Evolutionary conservation across 192 early-diverging fungal genomes (phyloP), one percentile per base, ranked within the genome.

Genomic region (Diversispora eburnea): DNA sequence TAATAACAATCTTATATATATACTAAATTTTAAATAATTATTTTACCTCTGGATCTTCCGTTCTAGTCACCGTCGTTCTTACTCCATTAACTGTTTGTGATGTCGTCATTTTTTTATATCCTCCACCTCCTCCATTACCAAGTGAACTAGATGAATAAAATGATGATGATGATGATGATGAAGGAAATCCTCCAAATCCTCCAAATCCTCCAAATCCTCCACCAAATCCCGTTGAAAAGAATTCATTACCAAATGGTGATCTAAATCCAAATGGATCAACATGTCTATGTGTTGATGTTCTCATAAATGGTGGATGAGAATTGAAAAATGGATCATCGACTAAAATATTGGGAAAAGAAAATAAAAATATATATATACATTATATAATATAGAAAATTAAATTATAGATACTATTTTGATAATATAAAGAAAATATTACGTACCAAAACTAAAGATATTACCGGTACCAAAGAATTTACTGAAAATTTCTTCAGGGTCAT

Each of bases 401-500:
- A 33, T 33, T 33, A 33, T 33, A 33, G 25, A 33, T 46, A 8
- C 25, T 6, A 72, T 59, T 49, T 25, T 15, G 55, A 55, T 42
- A 12, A 43, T 20, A n/a, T n/a, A n/a, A n/a, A n/a, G n/a, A n/a
- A n/a, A n/a, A n/a, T n/a, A 42, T 33, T 60, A 63, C 8, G 22
- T 78, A 76, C 79, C 68, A 78, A 78, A 73, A 4, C 76, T 15
- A 8, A 57, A 78, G 41, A 74, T 70, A 57, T 76, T 62, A 25
- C n/a, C n/a, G n/a, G 57, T 15, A 13, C 67, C 66, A 73, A 81
- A 81, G 61, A 81, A 78, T 33, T 59, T 59, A 12, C 41, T 48
- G 47, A 81, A 81, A 19, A 81, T 67, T 52, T 81, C 77, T 41
- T 76, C 61, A 41, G 80, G 80, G 73, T 69, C 42, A 58, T 78